Evolutionary conservation across 2,329 filamentous ascomycete genomes (phyloP).

Genomic region (Pseudogymnoascus sp.): DNA sequence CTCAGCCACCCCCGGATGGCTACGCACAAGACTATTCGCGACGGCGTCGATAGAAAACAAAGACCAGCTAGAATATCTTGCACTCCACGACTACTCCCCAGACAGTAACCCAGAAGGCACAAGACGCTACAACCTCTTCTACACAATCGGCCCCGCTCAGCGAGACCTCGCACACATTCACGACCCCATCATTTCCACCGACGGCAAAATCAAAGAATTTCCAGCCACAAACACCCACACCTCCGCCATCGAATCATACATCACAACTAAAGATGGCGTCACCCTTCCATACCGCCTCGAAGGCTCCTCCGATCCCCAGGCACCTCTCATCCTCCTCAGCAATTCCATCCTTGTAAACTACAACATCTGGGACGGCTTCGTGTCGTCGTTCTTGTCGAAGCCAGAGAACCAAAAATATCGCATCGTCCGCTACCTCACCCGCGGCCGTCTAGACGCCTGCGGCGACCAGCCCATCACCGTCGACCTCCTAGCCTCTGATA

Average conservation of each 20-base stretch:
- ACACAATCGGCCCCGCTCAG: conserved; percentile 70
- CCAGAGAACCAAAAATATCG: conserved; percentile 45
- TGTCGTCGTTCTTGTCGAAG: conserved; percentile 32
- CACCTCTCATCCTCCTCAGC: conserved; percentile 66
- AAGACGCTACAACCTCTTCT: conserved; percentile 64
- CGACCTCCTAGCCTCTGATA: conserved; percentile 60
- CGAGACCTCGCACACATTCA: conserved; percentile 58
- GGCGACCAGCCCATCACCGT: conserved; percentile 23
- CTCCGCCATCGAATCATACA: conserved; percentile 56
- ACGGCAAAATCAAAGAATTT: conserved; percentile 3
- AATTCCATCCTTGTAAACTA: conserved; percentile 76
- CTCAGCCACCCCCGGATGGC: conserved; percentile 69
- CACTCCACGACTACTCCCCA: conserved; percentile 65
- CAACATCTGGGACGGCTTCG: conserved; percentile 73
- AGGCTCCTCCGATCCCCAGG: conserved; percentile 57
- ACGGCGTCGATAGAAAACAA: conserved; percentile 57
- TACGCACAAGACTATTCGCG: conserved; percentile 63
- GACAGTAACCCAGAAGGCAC: conserved; percentile 59
- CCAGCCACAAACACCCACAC: conserved; percentile 41
- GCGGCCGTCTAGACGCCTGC: conserved; percentile 41
- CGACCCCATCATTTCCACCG: conserved; percentile 9
- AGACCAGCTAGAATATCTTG: conserved; percentile 50
- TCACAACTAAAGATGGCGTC: conserved; percentile 63
- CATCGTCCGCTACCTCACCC: conserved; percentile 69
- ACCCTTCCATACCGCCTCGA: conserved; percentile 67